phyloP scores from a whole-genome alignment of 139 green algal species.

The Chlorella sp. region DNA sequence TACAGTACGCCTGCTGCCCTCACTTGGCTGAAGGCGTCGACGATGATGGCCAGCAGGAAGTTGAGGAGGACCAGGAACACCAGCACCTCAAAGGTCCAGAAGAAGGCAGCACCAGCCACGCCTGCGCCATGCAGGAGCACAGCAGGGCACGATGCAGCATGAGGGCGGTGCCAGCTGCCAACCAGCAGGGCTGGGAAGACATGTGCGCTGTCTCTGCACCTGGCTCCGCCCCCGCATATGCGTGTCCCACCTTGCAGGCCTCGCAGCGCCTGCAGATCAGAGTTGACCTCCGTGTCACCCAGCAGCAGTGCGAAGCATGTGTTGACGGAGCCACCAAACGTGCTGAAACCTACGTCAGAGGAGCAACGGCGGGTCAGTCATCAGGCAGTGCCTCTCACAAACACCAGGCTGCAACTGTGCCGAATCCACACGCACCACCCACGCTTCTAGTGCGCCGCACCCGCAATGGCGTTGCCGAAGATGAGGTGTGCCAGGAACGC shows the following conservation, averaged over 20 bases:
- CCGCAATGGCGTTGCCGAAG: conserved; percentile 75
- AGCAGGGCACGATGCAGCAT: too few species aligned
- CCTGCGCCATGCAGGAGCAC: too few species aligned
- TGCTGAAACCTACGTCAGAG: background rate
- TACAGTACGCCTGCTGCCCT: too few species aligned
- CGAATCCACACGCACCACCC: too few species aligned
- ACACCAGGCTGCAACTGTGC: too few species aligned
- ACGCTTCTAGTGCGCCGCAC: background rate
- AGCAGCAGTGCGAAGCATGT: conserved; percentile 89
- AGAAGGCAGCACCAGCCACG: conserved; percentile 76
- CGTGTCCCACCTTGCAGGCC: conserved; percentile 68
- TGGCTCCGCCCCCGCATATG: too few species aligned
- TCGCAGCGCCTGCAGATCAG: conserved; percentile 65
- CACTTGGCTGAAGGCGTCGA: conserved; percentile 71
- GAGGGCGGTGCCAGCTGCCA: too few species aligned
- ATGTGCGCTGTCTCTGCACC: too few species aligned
- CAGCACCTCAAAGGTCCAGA: conserved; percentile 87
- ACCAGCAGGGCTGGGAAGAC: too few species aligned
- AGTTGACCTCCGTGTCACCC: conserved; percentile 79
- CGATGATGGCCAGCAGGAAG: conserved; percentile 91
- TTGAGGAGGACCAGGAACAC: conserved; percentile 94
- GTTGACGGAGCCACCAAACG: conserved; percentile 50
- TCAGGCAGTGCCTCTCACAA: too few species aligned
- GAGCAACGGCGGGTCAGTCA: too few species aligned
- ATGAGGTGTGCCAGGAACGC: conserved; percentile 87